phyloP scores from a whole-genome alignment of 768 basidiomycete species.

The Psilocybe subaeruginosa region DNA sequence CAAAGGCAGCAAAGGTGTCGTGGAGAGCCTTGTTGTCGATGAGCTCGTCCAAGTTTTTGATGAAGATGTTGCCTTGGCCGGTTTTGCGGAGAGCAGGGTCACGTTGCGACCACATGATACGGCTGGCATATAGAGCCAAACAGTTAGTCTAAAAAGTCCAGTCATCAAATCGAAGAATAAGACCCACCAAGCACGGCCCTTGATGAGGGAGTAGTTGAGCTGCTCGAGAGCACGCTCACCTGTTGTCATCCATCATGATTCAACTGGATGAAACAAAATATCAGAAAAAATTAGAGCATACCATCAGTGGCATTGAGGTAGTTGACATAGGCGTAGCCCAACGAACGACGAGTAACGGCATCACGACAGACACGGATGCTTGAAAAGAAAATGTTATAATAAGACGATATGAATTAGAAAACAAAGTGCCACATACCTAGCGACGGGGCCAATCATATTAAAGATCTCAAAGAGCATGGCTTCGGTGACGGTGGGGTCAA shows the following conservation, averaged over 20 bases:
- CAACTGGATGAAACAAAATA: not conserved
- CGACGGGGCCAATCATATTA: conserved; percentile 99
- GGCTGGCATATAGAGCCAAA: conserved; percentile 48
- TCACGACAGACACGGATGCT: conserved; percentile 99
- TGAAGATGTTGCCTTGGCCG: conserved; percentile 99
- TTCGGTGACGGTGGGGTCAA: conserved; percentile 97
- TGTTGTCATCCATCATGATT: conserved; percentile 27
- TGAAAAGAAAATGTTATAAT: conserved; percentile 10
- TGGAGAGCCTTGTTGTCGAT: conserved; percentile 99
- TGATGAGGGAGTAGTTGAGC: conserved; percentile 99
- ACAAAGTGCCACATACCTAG: conserved; percentile 64
- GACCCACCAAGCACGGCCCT: conserved; percentile 90
- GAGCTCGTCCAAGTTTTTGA: conserved; percentile 96
- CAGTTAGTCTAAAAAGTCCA: conserved; percentile 10
- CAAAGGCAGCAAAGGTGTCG: conserved; percentile 99
- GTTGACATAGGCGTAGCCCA: conserved; percentile 99
- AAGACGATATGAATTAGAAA: conserved; percentile 7
- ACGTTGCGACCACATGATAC: conserved; percentile 99
- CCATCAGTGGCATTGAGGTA: conserved; percentile 96
- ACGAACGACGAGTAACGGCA: conserved; percentile 98
- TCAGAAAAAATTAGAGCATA: conserved; percentile 37
- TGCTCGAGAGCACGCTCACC: conserved; percentile 98
- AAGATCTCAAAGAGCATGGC: conserved; percentile 99
- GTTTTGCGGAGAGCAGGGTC: conserved; percentile 99
- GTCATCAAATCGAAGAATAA: conserved; percentile 14